A percentile compares a stretch with the other conserved stretches of the same genome.
phyloP scores from a whole-genome alignment of 306 rosid species.

The Lablab purpureus region DNA sequence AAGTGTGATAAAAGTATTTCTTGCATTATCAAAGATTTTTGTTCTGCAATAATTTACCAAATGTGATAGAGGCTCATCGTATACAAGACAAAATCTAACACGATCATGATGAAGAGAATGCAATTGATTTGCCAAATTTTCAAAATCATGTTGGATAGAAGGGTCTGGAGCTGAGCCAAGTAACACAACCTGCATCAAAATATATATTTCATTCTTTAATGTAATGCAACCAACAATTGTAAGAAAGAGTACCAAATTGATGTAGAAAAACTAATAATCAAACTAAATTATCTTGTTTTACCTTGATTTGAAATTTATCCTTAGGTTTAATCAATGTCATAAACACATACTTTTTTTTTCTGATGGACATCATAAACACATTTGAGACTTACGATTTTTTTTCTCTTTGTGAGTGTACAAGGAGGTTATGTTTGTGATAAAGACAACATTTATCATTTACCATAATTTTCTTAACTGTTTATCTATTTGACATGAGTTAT shows the following conservation, averaged over 20 bases:
- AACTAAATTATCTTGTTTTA: background rate
- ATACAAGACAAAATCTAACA: conserved; percentile 72
- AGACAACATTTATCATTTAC: background rate
- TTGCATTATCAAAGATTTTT: conserved; percentile 3
- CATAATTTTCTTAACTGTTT: background rate
- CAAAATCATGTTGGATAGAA: conserved; percentile 82
- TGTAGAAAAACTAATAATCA: background rate
- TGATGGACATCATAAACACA: background rate
- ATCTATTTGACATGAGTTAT: background rate
- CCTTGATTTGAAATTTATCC: conserved; percentile 2
- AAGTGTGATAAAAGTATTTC: background rate
- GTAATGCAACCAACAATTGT: background rate
- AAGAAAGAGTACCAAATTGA: background rate
- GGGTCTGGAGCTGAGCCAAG: conserved; percentile 98
- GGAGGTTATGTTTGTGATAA: background rate
- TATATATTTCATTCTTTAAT: conserved; percentile 12
- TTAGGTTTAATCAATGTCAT: background rate
- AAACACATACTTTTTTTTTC: no score
- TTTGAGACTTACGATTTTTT: background rate
- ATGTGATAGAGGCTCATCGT: conserved; percentile 93
- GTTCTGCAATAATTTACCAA: conserved; percentile 58
- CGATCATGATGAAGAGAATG: conserved; percentile 59
- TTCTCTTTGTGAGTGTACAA: background rate
- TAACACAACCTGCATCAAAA: conserved; percentile 71
- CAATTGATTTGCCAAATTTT: conserved; percentile 66